Evolutionary conservation across 768 basidiomycete species (phyloP).

Genomic region (Calocybe indica): DNA sequence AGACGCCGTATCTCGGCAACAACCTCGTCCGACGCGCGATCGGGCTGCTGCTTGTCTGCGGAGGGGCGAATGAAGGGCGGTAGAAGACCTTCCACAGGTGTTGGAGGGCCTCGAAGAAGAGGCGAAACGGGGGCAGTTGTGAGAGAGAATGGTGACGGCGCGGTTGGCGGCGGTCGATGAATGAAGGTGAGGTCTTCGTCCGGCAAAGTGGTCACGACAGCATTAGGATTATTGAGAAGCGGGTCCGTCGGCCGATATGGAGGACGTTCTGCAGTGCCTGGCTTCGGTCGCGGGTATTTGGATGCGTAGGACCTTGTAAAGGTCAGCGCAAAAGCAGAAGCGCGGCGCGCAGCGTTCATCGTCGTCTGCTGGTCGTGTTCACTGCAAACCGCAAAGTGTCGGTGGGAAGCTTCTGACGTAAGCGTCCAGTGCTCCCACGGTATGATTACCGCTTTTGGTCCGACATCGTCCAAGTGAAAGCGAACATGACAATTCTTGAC

Average conservation of each 20-base stretch:
- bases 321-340: conserved; percentile 14
- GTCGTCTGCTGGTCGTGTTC: not conserved
- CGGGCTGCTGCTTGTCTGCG: conserved; percentile 20
- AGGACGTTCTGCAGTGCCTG: conserved; percentile 46
- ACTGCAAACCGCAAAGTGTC: no score
- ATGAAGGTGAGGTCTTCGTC: conserved; percentile 69
- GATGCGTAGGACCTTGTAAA: conserved; percentile 38
- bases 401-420: no score
- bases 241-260: conserved; percentile 58
- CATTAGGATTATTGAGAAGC: conserved; percentile 44
- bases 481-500: no score
- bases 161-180: conserved; percentile 78
- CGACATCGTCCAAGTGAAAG: no score
- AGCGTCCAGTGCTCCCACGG: conserved; percentile 6
- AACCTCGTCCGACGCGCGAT: conserved; percentile 44
- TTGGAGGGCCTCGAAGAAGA: conserved; percentile 41
- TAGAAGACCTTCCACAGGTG: conserved; percentile 22
- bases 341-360: conserved; percentile 19
- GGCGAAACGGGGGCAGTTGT: conserved; percentile 69
- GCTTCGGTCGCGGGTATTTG: conserved; percentile 41
- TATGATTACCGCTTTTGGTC: no score
- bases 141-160: conserved; percentile 67
- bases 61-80: conserved; percentile 46
- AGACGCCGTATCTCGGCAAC: conserved; percentile 54
- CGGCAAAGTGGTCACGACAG: conserved; percentile 40